Percentiles rank a stretch among this genome's conserved stretches.
phyloP scores from a whole-genome alignment of 768 basidiomycete genomes.

The Candolleomyces aberdarensis region DNA sequence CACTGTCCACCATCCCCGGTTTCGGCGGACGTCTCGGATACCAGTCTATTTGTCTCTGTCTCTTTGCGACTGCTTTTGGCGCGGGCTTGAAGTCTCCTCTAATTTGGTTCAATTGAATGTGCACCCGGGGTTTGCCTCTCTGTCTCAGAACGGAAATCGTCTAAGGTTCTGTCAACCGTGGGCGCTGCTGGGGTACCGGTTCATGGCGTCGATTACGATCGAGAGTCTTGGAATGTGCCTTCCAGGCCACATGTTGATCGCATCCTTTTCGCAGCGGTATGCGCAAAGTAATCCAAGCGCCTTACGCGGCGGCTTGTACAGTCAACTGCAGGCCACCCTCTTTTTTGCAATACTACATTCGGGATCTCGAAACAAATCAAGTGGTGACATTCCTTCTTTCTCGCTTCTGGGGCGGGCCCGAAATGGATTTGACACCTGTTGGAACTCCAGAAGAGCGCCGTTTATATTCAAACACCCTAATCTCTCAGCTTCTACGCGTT shows the following conservation, averaged over 20 bases:
- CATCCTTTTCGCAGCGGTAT: background rate
- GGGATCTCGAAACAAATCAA: background rate
- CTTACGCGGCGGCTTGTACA: background rate
- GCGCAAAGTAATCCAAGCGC: background rate
- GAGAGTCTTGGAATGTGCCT: background rate
- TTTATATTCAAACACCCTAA: background rate
- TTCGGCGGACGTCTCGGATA: background rate
- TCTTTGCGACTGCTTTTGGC: background rate
- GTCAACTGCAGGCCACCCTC: background rate
- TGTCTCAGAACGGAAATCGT: background rate
- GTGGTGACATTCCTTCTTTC: background rate
- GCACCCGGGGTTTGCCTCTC: background rate
- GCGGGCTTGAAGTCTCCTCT: background rate
- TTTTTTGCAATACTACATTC: background rate
- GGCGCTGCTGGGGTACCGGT: slow-evolving; percentile 2
- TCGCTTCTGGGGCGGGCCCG: background rate
- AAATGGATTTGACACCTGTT: background rate
- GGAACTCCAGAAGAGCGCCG: background rate
- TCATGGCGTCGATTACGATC: slow-evolving; percentile 3
- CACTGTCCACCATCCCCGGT: too few relatives aligned
- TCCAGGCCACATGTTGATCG: slow-evolving; percentile 2
- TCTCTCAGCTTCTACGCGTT: background rate
- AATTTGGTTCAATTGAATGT: background rate
- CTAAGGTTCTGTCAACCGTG: background rate
- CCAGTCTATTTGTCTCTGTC: background rate